Evolutionary conservation across 805 yeast genomes (phyloP).

Genomic region (Diddensiella caesifluorescens): DNA sequence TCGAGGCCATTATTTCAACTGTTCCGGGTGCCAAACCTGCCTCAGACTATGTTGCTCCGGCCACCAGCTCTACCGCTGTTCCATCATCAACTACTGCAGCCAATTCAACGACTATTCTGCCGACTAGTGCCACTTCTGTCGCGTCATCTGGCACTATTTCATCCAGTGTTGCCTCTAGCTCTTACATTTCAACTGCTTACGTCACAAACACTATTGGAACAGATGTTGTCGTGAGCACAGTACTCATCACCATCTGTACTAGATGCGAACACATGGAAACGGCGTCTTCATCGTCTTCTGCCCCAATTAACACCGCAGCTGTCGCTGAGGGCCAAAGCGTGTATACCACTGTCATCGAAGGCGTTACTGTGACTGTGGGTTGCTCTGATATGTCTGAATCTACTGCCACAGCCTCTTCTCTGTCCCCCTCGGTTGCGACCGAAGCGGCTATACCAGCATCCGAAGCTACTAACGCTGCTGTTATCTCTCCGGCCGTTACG

Average conservation of each 20-base stretch:
- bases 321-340: neutral
- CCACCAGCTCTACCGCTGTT: constrained; percentile 9
- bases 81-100: constrained; percentile 11
- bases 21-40: constrained; percentile 31
- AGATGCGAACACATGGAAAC: constrained; percentile 3
- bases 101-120: constrained; percentile 2
- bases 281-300: constrained; percentile 7
- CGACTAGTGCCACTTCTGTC: constrained; percentile 7
- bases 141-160: neutral
- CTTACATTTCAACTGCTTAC: constrained; percentile 4
- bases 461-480: constrained; percentile 2
- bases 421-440: neutral
- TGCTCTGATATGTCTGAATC: constrained; percentile 1
- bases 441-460: constrained; percentile 2
- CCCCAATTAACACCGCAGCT: constrained; percentile 3
- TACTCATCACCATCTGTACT: constrained; percentile 10
- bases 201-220: constrained; percentile 6
- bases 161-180: neutral
- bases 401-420: constrained; percentile 4
- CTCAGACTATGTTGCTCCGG: constrained; percentile 2
- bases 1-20: constrained; percentile 18
- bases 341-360: constrained; percentile 1
- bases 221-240: constrained; percentile 7
- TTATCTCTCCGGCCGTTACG: constrained; percentile 2
- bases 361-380: constrained; percentile 7